Evolutionary conservation across 192 early-diverging fungal species (phyloP).

Genomic region (Podila verticillata): DNA sequence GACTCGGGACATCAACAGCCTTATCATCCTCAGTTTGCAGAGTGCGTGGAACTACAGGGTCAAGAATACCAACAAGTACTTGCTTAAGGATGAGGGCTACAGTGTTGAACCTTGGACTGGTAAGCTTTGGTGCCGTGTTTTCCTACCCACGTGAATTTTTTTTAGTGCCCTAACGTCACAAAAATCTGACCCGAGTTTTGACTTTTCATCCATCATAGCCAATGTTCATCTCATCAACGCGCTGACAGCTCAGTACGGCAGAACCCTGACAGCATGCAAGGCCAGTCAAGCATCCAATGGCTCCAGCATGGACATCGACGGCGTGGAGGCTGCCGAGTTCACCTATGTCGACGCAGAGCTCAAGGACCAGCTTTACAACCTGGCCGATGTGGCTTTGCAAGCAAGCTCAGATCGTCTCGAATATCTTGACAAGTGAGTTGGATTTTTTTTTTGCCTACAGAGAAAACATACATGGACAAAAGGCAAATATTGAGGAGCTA

Average conservation of each 20-base stretch:
- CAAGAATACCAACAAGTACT: conserved; percentile 27
- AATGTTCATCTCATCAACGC: conserved; percentile 27
- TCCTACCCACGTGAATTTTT: not conserved
- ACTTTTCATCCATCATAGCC: not conserved
- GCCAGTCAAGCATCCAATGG: not conserved
- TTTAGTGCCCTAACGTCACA: not conserved
- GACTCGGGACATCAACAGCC: conserved; percentile 28
- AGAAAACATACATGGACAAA: not conserved
- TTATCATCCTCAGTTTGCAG: conserved; percentile 29
- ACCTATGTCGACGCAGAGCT: conserved; percentile 13
- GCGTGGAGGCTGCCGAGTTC: not conserved
- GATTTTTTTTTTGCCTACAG: not conserved
- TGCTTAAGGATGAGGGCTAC: conserved; percentile 10
- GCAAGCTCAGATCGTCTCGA: conserved; percentile 37
- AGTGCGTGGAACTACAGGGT: conserved; percentile 43
- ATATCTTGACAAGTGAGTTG: conserved; percentile 42
- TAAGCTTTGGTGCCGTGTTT: not conserved
- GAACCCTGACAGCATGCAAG: conserved; percentile 12
- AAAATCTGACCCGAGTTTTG: too few species aligned
- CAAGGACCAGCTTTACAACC: conserved; percentile 39
- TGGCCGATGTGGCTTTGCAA: conserved; percentile 46
- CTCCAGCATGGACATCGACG: conserved; percentile 20
- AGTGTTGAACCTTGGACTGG: conserved; percentile 47
- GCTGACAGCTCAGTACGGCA: conserved; percentile 19
- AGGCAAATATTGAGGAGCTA: not conserved